Conservation (phyloP, 202 grass and related monocot species). For the Carex arenaria region DNA sequence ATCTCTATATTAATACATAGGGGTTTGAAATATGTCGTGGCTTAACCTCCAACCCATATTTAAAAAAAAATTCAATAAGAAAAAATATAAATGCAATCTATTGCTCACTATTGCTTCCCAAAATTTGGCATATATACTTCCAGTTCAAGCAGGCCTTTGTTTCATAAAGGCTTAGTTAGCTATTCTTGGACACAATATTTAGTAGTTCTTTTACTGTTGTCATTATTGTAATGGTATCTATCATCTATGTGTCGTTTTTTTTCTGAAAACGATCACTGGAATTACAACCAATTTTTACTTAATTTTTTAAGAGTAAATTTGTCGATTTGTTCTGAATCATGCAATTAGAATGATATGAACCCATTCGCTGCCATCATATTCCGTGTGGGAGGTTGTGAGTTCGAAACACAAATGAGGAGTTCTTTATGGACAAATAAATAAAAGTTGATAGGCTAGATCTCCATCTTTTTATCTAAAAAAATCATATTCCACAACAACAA, state of each 20-base stretch:
- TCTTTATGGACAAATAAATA: too few relatives aligned
- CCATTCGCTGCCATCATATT: background rate
- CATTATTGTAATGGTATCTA: background rate
- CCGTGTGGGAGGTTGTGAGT: too few relatives aligned
- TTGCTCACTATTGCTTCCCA: too few relatives aligned
- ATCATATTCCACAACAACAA: background rate
- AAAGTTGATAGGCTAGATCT: too few relatives aligned
- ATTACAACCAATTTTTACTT: background rate
- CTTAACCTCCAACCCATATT: too few relatives aligned
- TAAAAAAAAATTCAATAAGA: too few relatives aligned
- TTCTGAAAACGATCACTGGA: background rate
- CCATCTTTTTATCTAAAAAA: too few relatives aligned
- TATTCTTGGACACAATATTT: background rate
- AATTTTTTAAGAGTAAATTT: background rate
- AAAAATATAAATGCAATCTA: too few relatives aligned
- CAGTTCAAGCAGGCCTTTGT: too few relatives aligned
- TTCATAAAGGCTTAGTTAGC: background rate
- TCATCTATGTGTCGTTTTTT: background rate
- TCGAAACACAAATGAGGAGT: too few relatives aligned
- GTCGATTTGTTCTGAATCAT: background rate
- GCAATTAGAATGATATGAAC: background rate
- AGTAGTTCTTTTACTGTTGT: background rate
- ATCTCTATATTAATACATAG: too few relatives aligned
- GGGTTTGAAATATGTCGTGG: too few relatives aligned
- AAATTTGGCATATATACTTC: background rate